Conservation (phyloP, 768 basidiomycete species). For the Scleroderma citrinum region DNA sequence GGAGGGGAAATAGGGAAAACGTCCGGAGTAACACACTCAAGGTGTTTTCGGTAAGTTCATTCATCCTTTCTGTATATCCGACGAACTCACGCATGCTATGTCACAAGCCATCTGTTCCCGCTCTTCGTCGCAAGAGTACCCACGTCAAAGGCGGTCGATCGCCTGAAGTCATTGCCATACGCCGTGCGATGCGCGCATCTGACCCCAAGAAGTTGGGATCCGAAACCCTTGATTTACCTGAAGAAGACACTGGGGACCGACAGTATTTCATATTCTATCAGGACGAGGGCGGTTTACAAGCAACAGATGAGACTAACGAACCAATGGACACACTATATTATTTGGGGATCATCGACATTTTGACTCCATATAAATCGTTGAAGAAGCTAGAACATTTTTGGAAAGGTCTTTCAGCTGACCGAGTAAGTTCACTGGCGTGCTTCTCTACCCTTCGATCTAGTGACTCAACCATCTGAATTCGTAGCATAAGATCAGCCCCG, state of each 20-base stretch:
- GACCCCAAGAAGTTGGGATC: constrained; percentile 68
- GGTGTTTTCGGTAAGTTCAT: constrained; percentile 75
- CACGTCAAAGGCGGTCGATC: constrained; percentile 50
- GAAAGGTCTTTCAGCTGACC: constrained; percentile 84
- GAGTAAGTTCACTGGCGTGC: constrained; percentile 49
- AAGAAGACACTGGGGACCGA: constrained; percentile 51
- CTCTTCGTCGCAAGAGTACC: constrained; percentile 55
- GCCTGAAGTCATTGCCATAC: constrained; percentile 77
- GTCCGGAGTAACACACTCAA: constrained; percentile 85
- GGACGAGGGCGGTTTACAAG: constrained; percentile 89
- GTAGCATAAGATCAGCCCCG: constrained; percentile 93
- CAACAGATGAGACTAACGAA: constrained; percentile 82
- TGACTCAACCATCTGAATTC: constrained; percentile 6
- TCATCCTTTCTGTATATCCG: neutral
- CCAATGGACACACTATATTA: constrained; percentile 81
- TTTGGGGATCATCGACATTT: constrained; percentile 93
- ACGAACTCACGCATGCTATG: neutral
- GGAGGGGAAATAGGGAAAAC: constrained; percentile 87
- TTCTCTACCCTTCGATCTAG: constrained; percentile 1
- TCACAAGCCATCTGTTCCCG: constrained; percentile 62
- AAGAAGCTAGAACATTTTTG: constrained; percentile 89
- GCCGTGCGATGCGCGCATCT: constrained; percentile 78
- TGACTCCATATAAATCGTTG: constrained; percentile 75
- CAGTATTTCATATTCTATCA: constrained; percentile 89
- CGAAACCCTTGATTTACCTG: constrained; percentile 49